A percentile compares a stretch with the other conserved stretches of the same genome.
Evolutionary conservation across 768 basidiomycete species (phyloP).

Genomic region (Coprinopsis cinerea): DNA sequence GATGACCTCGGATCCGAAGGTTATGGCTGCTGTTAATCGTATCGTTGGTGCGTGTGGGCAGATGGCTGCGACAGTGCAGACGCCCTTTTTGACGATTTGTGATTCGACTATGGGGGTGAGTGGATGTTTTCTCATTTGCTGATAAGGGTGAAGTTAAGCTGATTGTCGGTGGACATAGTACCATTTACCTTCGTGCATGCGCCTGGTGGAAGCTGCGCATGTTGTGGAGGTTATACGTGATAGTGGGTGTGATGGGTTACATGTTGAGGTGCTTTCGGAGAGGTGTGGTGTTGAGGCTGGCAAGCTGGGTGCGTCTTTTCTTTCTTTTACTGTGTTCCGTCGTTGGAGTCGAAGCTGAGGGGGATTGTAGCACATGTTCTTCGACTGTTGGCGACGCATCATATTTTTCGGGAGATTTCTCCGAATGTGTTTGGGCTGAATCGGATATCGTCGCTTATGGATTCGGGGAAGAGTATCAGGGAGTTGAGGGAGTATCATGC

Average conservation of each 20-base stretch:
- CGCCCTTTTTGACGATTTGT: constrained; percentile 65
- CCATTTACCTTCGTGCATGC: constrained; percentile 69
- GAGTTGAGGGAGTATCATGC: constrained; percentile 34
- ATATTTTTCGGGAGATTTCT: constrained; percentile 61
- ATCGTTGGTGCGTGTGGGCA: constrained; percentile 71
- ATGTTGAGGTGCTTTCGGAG: constrained; percentile 40
- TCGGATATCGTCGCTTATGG: constrained; percentile 61
- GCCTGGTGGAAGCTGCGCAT: constrained; percentile 67
- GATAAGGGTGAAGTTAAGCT: constrained; percentile 5
- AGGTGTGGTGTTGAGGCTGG: constrained; percentile 37
- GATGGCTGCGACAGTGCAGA: constrained; percentile 56
- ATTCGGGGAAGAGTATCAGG: constrained; percentile 54
- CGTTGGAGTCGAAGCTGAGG: background rate
- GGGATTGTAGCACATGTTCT: constrained; percentile 54
- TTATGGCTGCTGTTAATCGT: constrained; percentile 51
- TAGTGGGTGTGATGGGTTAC: constrained; percentile 48
- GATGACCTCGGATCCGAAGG: constrained; percentile 54
- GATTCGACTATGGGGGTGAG: constrained; percentile 68
- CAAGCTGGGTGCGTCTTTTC: constrained; percentile 48
- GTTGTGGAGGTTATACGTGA: constrained; percentile 64
- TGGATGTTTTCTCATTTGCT: constrained; percentile 10
- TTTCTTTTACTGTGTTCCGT: background rate
- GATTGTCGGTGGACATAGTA: constrained; percentile 43
- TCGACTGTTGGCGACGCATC: constrained; percentile 73
- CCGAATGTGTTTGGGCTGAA: constrained; percentile 73